Percentiles rank a stretch among this genome's conserved stretches.
These are phyloP conservation scores for Flaveria ramosissima DNA, from an alignment of 129 eudicot species.

Conservation along the genomic window DNA sequence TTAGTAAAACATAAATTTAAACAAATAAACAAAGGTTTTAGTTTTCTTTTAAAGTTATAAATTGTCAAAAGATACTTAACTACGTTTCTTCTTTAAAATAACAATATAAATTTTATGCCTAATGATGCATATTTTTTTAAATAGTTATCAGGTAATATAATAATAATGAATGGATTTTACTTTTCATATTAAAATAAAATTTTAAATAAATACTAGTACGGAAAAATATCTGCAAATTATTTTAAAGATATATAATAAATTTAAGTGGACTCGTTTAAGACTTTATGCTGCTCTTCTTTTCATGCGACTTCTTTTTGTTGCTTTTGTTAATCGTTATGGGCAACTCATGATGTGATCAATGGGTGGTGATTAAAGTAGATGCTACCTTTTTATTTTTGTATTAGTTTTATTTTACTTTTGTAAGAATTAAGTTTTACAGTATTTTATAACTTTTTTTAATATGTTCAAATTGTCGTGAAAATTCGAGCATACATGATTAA, in stretches of 20 bases:
- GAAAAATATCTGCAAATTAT: background rate
- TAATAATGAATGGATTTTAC: background rate
- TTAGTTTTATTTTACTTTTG: background rate
- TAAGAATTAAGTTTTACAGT: background rate
- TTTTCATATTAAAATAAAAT: background rate
- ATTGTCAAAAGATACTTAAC: no score
- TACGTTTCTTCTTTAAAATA: no score
- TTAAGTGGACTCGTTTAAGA: slow-evolving; percentile 31
- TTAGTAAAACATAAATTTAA: no score
- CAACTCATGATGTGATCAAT: slow-evolving; percentile 35
- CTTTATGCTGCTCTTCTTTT: slow-evolving; percentile 42
- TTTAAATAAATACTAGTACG: background rate
- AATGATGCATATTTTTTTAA: background rate
- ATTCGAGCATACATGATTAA: background rate
- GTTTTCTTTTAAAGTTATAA: no score
- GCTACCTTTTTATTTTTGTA: slow-evolving; percentile 16
- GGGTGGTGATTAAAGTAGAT: slow-evolving; percentile 33
- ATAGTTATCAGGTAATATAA: background rate
- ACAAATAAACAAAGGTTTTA: no score
- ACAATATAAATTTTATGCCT: no score
- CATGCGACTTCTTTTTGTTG: slow-evolving; percentile 31
- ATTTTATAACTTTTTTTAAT: background rate
- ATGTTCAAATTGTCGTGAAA: background rate
- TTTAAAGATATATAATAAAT: background rate
- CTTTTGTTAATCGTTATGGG: slow-evolving; percentile 38